These are phyloP conservation scores for Phoenix roebelenii DNA, from an alignment of 176 grass and related monocot species.

Conservation along the genomic window DNA sequence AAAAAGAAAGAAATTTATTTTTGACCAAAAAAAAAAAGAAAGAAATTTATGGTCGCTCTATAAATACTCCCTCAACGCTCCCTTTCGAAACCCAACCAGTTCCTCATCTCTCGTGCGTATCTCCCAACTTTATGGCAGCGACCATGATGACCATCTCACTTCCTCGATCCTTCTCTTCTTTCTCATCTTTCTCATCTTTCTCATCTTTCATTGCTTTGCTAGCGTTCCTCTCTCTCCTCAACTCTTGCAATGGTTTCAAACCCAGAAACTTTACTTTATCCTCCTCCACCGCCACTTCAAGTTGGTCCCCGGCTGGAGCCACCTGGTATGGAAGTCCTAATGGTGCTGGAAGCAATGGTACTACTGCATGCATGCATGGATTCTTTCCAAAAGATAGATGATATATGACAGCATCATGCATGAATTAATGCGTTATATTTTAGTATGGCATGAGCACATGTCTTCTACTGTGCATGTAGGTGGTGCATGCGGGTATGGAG, in stretches of 20 bases:
- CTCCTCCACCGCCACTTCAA: constrained; percentile 24
- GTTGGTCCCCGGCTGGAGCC: constrained; percentile 50
- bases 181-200: too few species aligned
- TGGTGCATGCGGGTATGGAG: constrained; percentile 82
- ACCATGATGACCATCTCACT: too few species aligned
- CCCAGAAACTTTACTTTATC: constrained; percentile 28
- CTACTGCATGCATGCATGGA: constrained; percentile 21
- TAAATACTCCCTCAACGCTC: too few species aligned
- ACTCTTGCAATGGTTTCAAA: constrained; percentile 2
- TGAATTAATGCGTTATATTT: too few species aligned
- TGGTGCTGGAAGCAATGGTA: constrained; percentile 75
- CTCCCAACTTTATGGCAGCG: too few species aligned
- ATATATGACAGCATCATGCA: too few species aligned
- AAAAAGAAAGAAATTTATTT: too few species aligned
- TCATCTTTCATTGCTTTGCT: constrained; percentile 1
- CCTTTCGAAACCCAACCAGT: too few species aligned
- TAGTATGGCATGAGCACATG: constrained; percentile 20
- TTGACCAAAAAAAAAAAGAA: too few species aligned
- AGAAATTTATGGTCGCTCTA: too few species aligned
- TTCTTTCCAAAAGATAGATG: not conserved
- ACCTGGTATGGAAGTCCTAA: constrained; percentile 87
- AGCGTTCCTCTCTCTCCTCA: constrained; percentile 13
- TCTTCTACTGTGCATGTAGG: constrained; percentile 21
- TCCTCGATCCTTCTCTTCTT: too few species aligned
- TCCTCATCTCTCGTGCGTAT: too few species aligned